These are phyloP conservation scores for Artemisia argyi DNA, from an alignment of 129 eudicot species.

Conservation along the genomic window DNA sequence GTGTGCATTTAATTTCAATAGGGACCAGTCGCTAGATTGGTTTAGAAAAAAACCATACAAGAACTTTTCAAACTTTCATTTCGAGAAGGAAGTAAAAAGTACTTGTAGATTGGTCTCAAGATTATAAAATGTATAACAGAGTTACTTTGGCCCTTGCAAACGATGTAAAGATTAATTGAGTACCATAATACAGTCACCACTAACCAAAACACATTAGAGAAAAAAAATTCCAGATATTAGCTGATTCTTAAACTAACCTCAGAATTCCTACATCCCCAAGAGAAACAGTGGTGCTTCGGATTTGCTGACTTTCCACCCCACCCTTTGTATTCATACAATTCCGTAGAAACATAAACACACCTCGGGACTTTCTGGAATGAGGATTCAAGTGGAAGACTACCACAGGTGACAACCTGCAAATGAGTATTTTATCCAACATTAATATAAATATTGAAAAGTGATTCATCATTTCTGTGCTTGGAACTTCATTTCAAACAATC, in stretches of 20 bases:
- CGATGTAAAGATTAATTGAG: background rate
- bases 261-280: slow-evolving; percentile 89
- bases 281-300: slow-evolving; percentile 70
- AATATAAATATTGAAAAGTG: background rate
- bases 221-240: background rate
- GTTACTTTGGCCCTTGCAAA: background rate
- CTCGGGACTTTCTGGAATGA: slow-evolving; percentile 81
- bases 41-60: background rate
- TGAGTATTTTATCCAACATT: background rate
- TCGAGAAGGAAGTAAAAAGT: background rate
- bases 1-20: background rate
- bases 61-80: background rate
- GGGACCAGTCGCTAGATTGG: background rate
- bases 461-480: background rate
- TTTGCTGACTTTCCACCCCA: slow-evolving; percentile 85
- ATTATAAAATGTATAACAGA: background rate
- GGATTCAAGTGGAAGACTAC: slow-evolving; percentile 93
- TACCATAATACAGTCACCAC: background rate
- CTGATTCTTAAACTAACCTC: slow-evolving; percentile 58
- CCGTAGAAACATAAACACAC: slow-evolving; percentile 87
- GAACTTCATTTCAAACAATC: background rate
- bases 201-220: background rate
- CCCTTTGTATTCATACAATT: slow-evolving; percentile 81
- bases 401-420: slow-evolving; percentile 91
- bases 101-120: background rate